Conservation (phyloP, 2,329 filamentous ascomycete genomes). For the Hypoxylon sp. region DNA sequence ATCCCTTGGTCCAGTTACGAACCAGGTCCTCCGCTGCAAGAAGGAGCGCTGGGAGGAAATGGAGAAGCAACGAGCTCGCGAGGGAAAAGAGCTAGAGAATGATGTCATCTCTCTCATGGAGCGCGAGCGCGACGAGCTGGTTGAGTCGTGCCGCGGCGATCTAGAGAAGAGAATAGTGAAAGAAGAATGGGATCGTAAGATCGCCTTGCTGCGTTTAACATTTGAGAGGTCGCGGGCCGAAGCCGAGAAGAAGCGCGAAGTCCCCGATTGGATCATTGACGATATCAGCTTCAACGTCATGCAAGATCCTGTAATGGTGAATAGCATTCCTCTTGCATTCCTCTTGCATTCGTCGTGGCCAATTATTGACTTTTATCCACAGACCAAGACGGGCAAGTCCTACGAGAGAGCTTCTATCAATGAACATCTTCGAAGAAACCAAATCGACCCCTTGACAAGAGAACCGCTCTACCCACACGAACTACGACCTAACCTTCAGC, state of each 20-base stretch:
- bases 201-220: slow-evolving; percentile 53
- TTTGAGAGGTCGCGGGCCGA: slow-evolving; percentile 62
- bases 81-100: slow-evolving; percentile 65
- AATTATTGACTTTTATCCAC: slow-evolving; percentile 28
- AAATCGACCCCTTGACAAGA: slow-evolving; percentile 84
- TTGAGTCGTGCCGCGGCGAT: slow-evolving; percentile 37
- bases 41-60: slow-evolving; percentile 83
- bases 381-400: slow-evolving; percentile 86
- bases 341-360: background rate
- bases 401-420: slow-evolving; percentile 88
- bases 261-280: slow-evolving; percentile 81
- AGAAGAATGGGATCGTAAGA: slow-evolving; percentile 59
- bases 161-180: slow-evolving; percentile 57
- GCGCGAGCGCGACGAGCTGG: slow-evolving; percentile 54
- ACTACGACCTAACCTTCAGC: slow-evolving; percentile 79
- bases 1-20: slow-evolving; percentile 75
- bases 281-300: slow-evolving; percentile 79
- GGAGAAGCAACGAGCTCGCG: slow-evolving; percentile 68
- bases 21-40: slow-evolving; percentile 80
- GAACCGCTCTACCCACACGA: slow-evolving; percentile 75
- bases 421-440: slow-evolving; percentile 80
- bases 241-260: slow-evolving; percentile 60
- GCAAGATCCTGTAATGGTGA: slow-evolving; percentile 71
- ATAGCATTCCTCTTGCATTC: slow-evolving; percentile 33
- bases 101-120: slow-evolving; percentile 65